phyloP scores from a whole-genome alignment of 257 asterid genomes.

The Voacanga thouarsii region DNA sequence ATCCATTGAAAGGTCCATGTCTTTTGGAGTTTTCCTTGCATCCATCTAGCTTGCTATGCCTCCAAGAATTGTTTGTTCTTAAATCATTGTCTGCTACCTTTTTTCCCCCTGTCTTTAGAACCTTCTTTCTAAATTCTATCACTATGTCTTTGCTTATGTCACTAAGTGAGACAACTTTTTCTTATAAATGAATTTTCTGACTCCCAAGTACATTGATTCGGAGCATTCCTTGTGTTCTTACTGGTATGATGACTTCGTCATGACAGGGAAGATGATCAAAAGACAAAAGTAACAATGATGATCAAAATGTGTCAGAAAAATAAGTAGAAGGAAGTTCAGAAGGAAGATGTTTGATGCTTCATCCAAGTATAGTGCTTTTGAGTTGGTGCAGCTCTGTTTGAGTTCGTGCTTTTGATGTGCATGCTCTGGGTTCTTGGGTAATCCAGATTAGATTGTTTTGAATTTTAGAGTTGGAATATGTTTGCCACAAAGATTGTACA shows the following conservation, averaged over 20 bases:
- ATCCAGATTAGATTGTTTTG: no score
- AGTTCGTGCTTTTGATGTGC: no score
- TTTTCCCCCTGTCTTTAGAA: not conserved
- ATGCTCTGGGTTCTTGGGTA: no score
- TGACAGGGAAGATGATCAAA: no score
- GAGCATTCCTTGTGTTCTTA: not conserved
- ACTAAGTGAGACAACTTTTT: not conserved
- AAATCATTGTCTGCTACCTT: not conserved
- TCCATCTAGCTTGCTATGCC: not conserved
- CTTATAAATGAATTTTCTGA: not conserved
- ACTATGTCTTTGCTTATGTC: not conserved
- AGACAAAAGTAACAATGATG: no score
- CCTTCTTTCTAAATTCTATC: not conserved
- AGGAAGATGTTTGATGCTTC: no score
- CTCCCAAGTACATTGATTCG: not conserved
- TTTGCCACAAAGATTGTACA: no score
- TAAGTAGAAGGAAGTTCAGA: no score
- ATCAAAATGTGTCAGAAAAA: no score
- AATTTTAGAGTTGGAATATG: no score
- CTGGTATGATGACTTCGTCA: constrained; percentile 19
- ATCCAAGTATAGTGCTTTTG: no score
- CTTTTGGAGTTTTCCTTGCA: not conserved
- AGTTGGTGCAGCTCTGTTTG: no score
- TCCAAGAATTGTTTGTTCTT: not conserved
- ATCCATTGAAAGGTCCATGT: not conserved